Evolutionary conservation across 2,329 filamentous ascomycete species (phyloP).

Genomic region (Arthrobotrys musiformis): DNA sequence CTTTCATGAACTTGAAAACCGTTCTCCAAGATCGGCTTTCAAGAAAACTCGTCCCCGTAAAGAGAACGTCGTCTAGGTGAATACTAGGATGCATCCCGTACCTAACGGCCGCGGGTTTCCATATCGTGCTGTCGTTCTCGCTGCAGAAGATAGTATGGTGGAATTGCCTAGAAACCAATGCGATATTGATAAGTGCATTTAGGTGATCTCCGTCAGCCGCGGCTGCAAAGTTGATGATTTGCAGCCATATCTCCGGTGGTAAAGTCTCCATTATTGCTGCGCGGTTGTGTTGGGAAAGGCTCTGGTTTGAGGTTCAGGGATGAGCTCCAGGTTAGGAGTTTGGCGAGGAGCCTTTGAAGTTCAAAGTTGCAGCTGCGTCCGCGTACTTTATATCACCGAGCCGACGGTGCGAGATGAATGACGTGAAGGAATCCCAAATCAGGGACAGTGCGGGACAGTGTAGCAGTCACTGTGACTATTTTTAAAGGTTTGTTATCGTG

Average conservation of each 20-base stretch:
- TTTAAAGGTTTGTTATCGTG: conserved; percentile 27
- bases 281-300: conserved; percentile 5
- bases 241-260: conserved; percentile 52
- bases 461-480: conserved; percentile 49
- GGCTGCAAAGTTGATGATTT: conserved; percentile 53
- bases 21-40: conserved; percentile 58
- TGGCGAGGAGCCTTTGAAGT: background rate
- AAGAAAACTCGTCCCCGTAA: conserved; percentile 57
- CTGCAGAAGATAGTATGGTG: conserved; percentile 59
- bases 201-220: conserved; percentile 22
- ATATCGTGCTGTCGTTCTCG: conserved; percentile 58
- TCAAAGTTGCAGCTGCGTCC: background rate
- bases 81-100: conserved; percentile 57
- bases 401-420: background rate
- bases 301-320: conserved; percentile 13
- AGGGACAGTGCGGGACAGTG: conserved; percentile 36
- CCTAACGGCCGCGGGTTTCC: conserved; percentile 57
- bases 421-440: conserved; percentile 36
- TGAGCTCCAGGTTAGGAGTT: background rate
- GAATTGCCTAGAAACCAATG: conserved; percentile 57
- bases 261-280: conserved; percentile 26
- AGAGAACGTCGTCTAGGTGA: conserved; percentile 58
- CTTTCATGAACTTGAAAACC: conserved; percentile 58
- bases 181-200: conserved; percentile 56
- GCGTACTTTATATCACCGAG: conserved; percentile 3